Conservation (phyloP, 192 early-diverging fungal species). For the Helicostylum pulchrum region DNA sequence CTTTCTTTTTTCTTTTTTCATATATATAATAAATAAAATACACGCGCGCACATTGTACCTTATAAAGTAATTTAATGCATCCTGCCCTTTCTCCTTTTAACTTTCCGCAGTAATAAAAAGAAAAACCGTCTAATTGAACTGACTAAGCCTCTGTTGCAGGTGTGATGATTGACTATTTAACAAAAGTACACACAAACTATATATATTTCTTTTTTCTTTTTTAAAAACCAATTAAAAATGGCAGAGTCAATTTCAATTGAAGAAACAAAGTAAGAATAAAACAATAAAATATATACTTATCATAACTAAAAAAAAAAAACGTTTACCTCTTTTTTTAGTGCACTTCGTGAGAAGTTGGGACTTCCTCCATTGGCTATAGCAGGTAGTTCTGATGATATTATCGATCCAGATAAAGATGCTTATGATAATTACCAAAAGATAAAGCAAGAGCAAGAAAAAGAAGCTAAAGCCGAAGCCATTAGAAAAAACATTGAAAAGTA, state of each 20-base stretch:
- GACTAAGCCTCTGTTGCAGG: too few species aligned
- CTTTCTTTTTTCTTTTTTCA: constrained; percentile 5
- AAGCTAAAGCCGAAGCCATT: constrained; percentile 46
- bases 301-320: not conserved
- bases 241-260: constrained; percentile 46
- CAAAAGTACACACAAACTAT: too few species aligned
- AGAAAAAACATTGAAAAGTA: constrained; percentile 55
- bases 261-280: constrained; percentile 48
- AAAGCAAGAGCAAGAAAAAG: constrained; percentile 49
- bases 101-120: too few species aligned
- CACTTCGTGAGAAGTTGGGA: constrained; percentile 51
- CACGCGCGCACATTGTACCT: not conserved
- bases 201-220: not conserved
- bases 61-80: too few species aligned
- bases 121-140: too few species aligned
- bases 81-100: too few species aligned
- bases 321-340: constrained; percentile 32
- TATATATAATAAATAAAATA: constrained; percentile 1
- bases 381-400: constrained; percentile 31
- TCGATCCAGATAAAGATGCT: constrained; percentile 42
- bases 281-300: not conserved
- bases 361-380: constrained; percentile 39
- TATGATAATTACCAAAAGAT: constrained; percentile 56
- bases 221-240: not conserved
- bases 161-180: too few species aligned